A percentile compares a stretch with the other conserved stretches of the same genome.
Evolutionary conservation across 495 filamentous ascomycete species (phyloP).

Genomic region (Trichoderma orchidacearum): DNA sequence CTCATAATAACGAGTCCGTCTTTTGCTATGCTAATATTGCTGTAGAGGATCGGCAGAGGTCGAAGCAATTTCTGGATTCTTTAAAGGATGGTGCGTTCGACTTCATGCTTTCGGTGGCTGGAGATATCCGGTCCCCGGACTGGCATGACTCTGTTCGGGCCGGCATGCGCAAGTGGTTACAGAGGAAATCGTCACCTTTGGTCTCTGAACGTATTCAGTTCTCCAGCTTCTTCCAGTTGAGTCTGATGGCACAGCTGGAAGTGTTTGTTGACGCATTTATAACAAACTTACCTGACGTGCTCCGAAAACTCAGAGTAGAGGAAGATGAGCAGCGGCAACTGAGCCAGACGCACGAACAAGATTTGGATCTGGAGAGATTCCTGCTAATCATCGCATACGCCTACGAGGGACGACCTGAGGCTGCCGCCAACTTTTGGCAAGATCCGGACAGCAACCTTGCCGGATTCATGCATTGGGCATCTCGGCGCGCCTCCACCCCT

Average conservation of each 20-base stretch:
- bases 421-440: conserved; percentile 76
- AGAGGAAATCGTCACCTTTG: conserved; percentile 59
- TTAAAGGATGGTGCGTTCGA: conserved; percentile 86
- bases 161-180: conserved; percentile 60
- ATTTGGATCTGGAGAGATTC: conserved; percentile 77
- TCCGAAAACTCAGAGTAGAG: conserved; percentile 72
- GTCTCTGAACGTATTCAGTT: conserved; percentile 47
- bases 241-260: conserved; percentile 71
- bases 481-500: conserved; percentile 79
- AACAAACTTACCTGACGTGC: conserved; percentile 83
- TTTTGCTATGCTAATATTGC: conserved; percentile 8
- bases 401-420: conserved; percentile 71
- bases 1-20: neutral
- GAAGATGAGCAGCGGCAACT: conserved; percentile 77
- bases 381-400: conserved; percentile 82
- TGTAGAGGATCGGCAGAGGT: conserved; percentile 50
- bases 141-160: conserved; percentile 72
- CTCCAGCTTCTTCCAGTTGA: conserved; percentile 46
- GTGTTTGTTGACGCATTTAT: conserved; percentile 81
- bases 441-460: conserved; percentile 80
- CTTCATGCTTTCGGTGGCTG: conserved; percentile 71
- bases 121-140: conserved; percentile 53
- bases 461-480: conserved; percentile 93
- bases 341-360: conserved; percentile 58
- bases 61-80: conserved; percentile 57